Base-by-base conservation (phyloP, 495 filamentous ascomycete species). In the Aspergillus haitiensis region DNA sequence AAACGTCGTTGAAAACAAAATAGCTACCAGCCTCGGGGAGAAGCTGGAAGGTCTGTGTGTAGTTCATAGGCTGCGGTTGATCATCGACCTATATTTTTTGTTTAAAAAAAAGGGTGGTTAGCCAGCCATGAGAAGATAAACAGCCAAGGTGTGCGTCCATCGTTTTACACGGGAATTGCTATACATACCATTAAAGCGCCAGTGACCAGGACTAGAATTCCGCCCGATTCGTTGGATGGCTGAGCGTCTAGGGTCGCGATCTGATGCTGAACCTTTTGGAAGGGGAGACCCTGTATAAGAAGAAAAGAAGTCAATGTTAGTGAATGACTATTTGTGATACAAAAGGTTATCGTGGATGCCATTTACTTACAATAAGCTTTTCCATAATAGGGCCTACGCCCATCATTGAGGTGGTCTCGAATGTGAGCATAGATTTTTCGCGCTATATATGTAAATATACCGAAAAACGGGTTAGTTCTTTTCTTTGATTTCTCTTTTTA, bases 1-100 rank as follows among this genome's bases (percentile, higher is more conserved):
- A 97, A 75, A 96, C 76, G 70, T 98, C 92, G 80, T 97, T 97
- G 77, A 86, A 86, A 67, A 97, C 87, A 70, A 83, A 96, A 80
- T 86, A 97, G 74, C 79, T 84, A 45, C 85, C 88, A 31, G 64
- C 76, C 32, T 93, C 88, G 37, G 86, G 87, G 60, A 82, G 70
- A 47, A 97, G 84, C 65, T 92, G 88, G 82, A 97, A 98, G 33
- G 78, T 72, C 78, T 98, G 92, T 35, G 86, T 85, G 76, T 89
- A 98, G 80, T 81, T 88, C 83, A 96, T 91, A 42, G 91, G 89
- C 60, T 82, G 80, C 62, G 86, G 76, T 70, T 90, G 83, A 54
- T 90, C 92, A 57, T 97, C 93, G 64, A 91, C 85, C 92, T 97
- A 65, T 97, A 65, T 40, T 55, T 16, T 11, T 45, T 15, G 13